Conservation (phyloP, 2,329 filamentous ascomycete species). For the Penicillium sp. region DNA sequence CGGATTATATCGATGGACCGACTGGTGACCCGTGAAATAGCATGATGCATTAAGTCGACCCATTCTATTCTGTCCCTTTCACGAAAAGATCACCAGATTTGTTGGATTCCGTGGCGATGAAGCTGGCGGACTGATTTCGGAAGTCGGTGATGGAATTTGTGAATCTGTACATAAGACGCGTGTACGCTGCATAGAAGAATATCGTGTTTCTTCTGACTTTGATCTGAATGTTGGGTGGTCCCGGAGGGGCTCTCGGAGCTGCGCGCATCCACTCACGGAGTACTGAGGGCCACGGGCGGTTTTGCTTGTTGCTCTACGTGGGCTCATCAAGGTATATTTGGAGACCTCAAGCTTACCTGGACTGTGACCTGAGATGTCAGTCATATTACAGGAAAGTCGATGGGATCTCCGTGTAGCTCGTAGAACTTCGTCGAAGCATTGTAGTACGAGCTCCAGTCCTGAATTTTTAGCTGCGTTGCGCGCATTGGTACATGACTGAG, state of each 20-base stretch:
- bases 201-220: constrained; percentile 10
- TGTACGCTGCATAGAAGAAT: constrained; percentile 29
- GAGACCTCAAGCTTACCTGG: background rate
- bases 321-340: background rate
- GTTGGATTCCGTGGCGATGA: constrained; percentile 9
- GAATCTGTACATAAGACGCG: constrained; percentile 28
- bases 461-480: background rate
- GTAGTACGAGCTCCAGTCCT: background rate
- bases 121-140: constrained; percentile 13
- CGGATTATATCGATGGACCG: constrained; percentile 17
- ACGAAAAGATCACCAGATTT: constrained; percentile 11
- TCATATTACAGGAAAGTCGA: background rate
- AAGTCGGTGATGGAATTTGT: constrained; percentile 17
- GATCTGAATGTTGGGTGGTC: background rate
- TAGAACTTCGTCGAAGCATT: background rate
- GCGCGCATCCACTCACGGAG: background rate
- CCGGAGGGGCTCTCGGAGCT: background rate
- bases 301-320: background rate
- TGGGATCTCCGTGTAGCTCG: background rate
- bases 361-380: background rate
- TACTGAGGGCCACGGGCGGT: background rate
- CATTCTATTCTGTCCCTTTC: constrained; percentile 13
- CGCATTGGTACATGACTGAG: background rate
- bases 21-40: constrained; percentile 9
- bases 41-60: constrained; percentile 14